These are phyloP conservation scores for Musa beccarii DNA, from an alignment of 176 grass and related monocot species.

Conservation along the genomic window DNA sequence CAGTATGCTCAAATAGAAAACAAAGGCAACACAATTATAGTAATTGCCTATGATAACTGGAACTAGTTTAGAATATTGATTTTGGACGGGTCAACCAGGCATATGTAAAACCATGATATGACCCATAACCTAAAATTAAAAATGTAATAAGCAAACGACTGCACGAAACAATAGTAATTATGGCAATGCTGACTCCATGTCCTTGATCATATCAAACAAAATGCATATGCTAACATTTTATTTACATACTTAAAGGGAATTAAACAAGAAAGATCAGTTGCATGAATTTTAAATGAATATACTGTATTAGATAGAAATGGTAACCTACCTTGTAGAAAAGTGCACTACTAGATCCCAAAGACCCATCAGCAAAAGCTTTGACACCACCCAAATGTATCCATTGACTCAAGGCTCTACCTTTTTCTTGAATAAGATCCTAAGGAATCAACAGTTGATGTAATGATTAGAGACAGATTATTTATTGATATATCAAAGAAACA, in stretches of 20 bases:
- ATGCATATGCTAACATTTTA: not conserved
- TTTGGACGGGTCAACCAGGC: not conserved
- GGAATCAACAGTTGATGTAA: slow-evolving; percentile 13
- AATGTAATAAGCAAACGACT: not conserved
- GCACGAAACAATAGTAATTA: not conserved
- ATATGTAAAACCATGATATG: not conserved
- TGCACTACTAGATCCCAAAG: slow-evolving; percentile 82
- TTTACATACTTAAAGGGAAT: not conserved
- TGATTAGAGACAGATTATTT: not conserved
- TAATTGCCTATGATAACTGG: not conserved
- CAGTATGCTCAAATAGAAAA: not conserved
- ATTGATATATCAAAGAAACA: not conserved
- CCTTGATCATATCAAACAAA: not conserved
- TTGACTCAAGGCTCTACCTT: slow-evolving; percentile 48
- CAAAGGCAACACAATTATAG: too few relatives aligned
- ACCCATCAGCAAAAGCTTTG: slow-evolving; percentile 93
- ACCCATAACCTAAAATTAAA: not conserved
- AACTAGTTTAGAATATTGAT: not conserved
- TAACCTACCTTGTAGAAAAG: slow-evolving; percentile 58
- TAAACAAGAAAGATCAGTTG: not conserved
- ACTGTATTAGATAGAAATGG: not conserved
- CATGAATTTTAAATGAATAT: not conserved
- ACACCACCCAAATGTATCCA: slow-evolving; percentile 95
- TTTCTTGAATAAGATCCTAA: slow-evolving; percentile 69
- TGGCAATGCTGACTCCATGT: not conserved